Evolutionary conservation across 371 early-diverging fungal species (phyloP), one percentile per base, ranked within the genome.

Genomic region (Catenaria anguillulae): DNA sequence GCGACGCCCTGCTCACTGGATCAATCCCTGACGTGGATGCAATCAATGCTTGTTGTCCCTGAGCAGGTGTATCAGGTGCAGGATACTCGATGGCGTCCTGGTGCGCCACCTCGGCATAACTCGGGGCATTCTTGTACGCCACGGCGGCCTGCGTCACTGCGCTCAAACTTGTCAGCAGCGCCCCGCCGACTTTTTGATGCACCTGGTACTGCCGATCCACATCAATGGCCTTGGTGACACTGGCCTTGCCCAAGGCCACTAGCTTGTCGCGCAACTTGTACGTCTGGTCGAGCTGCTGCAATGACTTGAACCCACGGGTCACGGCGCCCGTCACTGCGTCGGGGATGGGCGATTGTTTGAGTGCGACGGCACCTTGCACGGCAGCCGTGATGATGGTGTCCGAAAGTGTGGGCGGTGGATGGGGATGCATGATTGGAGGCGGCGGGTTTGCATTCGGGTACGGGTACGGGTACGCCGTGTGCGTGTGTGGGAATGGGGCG

Each of bases 341-440:
- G 55, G 84, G 84, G 37, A 83, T 79, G 24, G 82, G 84, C 10
- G 81, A 81, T 59, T 80, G 77, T 68, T 83, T 83, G n/a, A 83
- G 67, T 21, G 79, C 77, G 29, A 83, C 73, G 19, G 84, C 84
- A 33, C 71, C 66, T 26, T 70, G 59, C 26, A 83, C 72, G 3
- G 77, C 72, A 0, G 75, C 68, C 3, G 77, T 65, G 60, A 76
- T 76, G 19, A 82, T 69, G 24, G 70, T 68, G 36, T 80, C 72
- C 4, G 74, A 71, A 15, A 76, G 62, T 24, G 64, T 69, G n/a
- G 65, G n/a, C n/a, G n/a, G 31, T 6, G 21, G 50, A 12, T 24
- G 50, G 29, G 12, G 29, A 2, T 5, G 19, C 5, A 17, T 43
- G 17, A 3, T 17, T 3, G 40, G 17, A 10, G 40, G 40, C 45